phyloP scores from a whole-genome alignment of 345 rosid species.

The Pistacia integerrima region DNA sequence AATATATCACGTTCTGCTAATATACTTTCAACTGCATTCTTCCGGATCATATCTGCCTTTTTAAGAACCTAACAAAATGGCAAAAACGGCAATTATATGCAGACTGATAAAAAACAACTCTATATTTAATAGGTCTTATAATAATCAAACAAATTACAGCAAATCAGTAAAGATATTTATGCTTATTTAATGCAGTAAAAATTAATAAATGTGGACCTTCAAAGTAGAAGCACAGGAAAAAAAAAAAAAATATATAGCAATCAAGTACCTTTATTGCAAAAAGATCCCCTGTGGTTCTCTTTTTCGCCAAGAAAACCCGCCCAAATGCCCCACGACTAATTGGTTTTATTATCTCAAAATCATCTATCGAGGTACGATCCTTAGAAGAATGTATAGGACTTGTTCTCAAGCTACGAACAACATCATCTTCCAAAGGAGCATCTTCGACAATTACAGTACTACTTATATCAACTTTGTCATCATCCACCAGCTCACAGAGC shows the following conservation, averaged over 20 bases:
- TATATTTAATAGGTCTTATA: neutral
- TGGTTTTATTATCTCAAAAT: slow-evolving; percentile 98
- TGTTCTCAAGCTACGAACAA: slow-evolving; percentile 90
- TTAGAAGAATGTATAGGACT: slow-evolving; percentile 84
- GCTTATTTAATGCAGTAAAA: neutral
- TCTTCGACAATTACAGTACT: slow-evolving; percentile 95
- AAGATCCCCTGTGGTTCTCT: slow-evolving; percentile 97
- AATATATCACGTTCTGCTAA: slow-evolving; percentile 99
- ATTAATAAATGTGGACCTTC: neutral
- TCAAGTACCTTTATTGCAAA: slow-evolving; percentile 86
- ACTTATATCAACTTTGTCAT: slow-evolving; percentile 85
- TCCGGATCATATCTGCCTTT: slow-evolving; percentile 99
- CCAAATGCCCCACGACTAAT: slow-evolving; percentile 99
- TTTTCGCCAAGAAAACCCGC: slow-evolving; percentile 94
- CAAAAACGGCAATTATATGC: slow-evolving; percentile 24
- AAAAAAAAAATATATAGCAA: no score
- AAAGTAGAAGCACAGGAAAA: no score
- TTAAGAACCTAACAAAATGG: slow-evolving; percentile 75
- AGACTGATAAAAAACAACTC: neutral
- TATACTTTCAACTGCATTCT: slow-evolving; percentile 99
- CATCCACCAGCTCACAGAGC: slow-evolving; percentile 87
- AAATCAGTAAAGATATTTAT: neutral
- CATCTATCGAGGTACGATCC: slow-evolving; percentile 97
- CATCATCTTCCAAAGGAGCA: slow-evolving; percentile 95
- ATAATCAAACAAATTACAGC: neutral